phyloP scores from a whole-genome alignment of 2,329 filamentous ascomycete species.

The Mariannaea elegans region DNA sequence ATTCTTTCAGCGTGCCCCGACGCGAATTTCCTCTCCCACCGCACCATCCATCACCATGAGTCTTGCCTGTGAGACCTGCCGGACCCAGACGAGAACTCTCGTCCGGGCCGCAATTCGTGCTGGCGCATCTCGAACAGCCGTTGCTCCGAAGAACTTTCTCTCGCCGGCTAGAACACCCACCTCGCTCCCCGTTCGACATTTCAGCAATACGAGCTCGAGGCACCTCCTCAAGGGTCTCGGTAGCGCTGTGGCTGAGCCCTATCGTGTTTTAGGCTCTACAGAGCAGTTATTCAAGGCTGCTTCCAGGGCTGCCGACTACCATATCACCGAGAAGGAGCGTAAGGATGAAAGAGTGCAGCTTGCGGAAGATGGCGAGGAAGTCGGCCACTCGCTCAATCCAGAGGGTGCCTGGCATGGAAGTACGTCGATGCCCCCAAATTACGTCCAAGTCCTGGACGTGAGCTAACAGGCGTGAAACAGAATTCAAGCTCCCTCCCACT shows the following conservation, averaged over 20 bases:
- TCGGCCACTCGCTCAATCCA: slow-evolving; percentile 62
- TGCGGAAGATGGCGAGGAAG: slow-evolving; percentile 81
- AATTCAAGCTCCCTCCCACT: slow-evolving; percentile 80
- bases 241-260: slow-evolving; percentile 56
- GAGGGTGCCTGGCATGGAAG: slow-evolving; percentile 76
- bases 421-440: slow-evolving; percentile 51
- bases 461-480: slow-evolving; percentile 54
- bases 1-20: slow-evolving; percentile 17
- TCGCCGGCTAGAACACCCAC: slow-evolving; percentile 20
- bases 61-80: slow-evolving; percentile 60
- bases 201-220: slow-evolving; percentile 48
- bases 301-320: slow-evolving; percentile 77
- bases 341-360: slow-evolving; percentile 74
- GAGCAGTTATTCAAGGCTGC: slow-evolving; percentile 82
- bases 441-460: too few species aligned
- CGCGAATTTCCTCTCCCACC: background rate
- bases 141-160: slow-evolving; percentile 35
- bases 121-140: slow-evolving; percentile 38
- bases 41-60: slow-evolving; percentile 18
- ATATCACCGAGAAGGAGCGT: slow-evolving; percentile 72
- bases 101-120: slow-evolving; percentile 46
- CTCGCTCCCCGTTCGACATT: slow-evolving; percentile 41
- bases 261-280: slow-evolving; percentile 82
- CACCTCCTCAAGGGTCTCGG: slow-evolving; percentile 47
- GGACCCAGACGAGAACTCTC: slow-evolving; percentile 53